Conservation (phyloP, 2,329 filamentous ascomycete species). For the Neonectria faginata region DNA sequence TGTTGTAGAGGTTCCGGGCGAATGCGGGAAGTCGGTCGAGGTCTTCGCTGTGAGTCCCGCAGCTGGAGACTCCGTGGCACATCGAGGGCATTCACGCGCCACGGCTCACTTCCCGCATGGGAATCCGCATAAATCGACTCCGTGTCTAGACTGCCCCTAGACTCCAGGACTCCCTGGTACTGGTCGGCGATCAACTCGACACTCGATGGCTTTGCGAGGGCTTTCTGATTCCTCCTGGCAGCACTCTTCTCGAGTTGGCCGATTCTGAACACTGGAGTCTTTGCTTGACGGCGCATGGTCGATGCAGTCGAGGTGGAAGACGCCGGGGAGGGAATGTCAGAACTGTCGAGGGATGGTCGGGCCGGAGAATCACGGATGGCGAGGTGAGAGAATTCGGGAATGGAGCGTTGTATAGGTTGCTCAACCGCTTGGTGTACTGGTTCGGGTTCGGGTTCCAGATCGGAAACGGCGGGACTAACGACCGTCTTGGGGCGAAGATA, state of each 20-base stretch:
- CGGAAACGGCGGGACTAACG: conserved; percentile 31
- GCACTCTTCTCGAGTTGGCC: conserved; percentile 59
- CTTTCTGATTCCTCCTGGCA: conserved; percentile 37
- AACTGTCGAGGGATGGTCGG: conserved; percentile 43
- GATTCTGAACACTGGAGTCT: conserved; percentile 63
- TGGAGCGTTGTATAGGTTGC: conserved; percentile 35
- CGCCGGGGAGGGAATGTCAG: conserved; percentile 49
- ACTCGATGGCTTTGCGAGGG: conserved; percentile 53
- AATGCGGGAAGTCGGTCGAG: conserved; percentile 35
- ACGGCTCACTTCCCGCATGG: conserved; percentile 18
- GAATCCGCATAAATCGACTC: conserved; percentile 47
- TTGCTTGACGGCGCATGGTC: conserved; percentile 59
- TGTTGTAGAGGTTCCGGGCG: conserved; percentile 41
- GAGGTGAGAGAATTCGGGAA: conserved; percentile 45
- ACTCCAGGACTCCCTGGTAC: conserved; percentile 60
- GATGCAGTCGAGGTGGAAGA: conserved; percentile 49
- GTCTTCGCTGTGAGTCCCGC: conserved; percentile 24
- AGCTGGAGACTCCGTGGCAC: conserved; percentile 31
- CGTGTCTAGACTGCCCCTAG: conserved; percentile 50
- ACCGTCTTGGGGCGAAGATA: conserved; percentile 44
- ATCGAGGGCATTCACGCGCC: conserved; percentile 31
- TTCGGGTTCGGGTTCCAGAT: conserved; percentile 31
- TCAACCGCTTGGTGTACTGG: conserved; percentile 33
- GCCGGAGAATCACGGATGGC: conserved; percentile 34
- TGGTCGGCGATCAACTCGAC: conserved; percentile 64